Evolutionary conservation across 192 early-diverging fungal species (phyloP).

Genomic region (Coemansia brasiliensis): DNA sequence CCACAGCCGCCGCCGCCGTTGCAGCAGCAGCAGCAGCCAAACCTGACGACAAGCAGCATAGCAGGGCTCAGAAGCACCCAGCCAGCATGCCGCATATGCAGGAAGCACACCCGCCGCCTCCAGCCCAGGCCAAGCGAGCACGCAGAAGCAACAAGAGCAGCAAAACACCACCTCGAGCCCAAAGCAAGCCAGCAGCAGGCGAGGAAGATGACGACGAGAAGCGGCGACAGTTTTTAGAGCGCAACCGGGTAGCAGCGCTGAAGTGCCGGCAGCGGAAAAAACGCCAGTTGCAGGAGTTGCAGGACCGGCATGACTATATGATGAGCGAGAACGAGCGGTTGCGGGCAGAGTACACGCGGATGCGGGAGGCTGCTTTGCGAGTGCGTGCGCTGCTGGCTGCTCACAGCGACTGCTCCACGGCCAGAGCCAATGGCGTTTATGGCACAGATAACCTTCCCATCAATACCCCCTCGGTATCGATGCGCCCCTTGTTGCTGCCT

Average conservation of each 20-base stretch:
- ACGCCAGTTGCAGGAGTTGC: conserved; percentile 80
- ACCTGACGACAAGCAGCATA: too few species aligned
- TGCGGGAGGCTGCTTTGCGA: conserved; percentile 75
- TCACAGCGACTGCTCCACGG: conserved; percentile 75
- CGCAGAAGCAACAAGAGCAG: conserved; percentile 8
- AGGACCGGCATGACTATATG: conserved; percentile 55
- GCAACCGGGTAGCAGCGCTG: conserved; percentile 84
- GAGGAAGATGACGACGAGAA: conserved; percentile 69
- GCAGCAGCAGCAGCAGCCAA: too few species aligned
- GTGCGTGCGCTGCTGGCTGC: conserved; percentile 74
- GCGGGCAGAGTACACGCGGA: conserved; percentile 28
- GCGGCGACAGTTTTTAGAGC: conserved; percentile 80
- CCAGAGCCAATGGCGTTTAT: conserved; percentile 66
- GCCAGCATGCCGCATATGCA: too few species aligned
- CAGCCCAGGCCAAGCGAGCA: conserved; percentile 19
- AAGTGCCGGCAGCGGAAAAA: conserved; percentile 95
- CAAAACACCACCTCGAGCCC: too few species aligned
- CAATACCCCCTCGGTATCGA: conserved; percentile 18
- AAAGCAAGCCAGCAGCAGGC: background rate
- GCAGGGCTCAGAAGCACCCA: too few species aligned
- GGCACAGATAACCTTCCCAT: conserved; percentile 49
- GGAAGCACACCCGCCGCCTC: background rate
- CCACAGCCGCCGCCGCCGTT: too few species aligned
- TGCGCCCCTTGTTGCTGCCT: conserved; percentile 21
- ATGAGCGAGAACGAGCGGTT: conserved; percentile 43